Base-by-base conservation (phyloP, 2,329 filamentous ascomycete genomes). In the Hymenoscyphus fraxineus region DNA sequence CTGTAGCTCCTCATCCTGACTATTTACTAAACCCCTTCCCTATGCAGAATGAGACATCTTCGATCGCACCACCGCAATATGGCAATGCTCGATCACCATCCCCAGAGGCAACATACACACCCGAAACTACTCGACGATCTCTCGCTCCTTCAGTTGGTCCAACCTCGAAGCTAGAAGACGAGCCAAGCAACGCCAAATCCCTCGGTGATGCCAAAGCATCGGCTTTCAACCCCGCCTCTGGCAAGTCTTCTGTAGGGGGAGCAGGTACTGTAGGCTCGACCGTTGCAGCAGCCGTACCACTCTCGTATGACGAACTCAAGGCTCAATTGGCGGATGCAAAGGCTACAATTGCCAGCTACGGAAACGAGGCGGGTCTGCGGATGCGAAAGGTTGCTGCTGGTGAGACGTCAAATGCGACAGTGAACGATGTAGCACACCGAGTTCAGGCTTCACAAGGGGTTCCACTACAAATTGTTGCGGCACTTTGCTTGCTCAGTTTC, bases 401-500 rank as follows among this genome's bases (percentile, higher is more conserved):
- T 81, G 64, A 86, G 83, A 76, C 80, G 78, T 75, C 72, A 76
- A 61, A 76, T 74, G 57, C 80, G 76, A 68, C 81, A 78, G 77
- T 80, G 80, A 71, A 72, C 67, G 81, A 80, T 67, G 82, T 80
- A 75, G 83, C 79, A 70, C 85, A 77, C 76, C 88, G 78, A 70
- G 87, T 73, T 15, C 72, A 73, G 62, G 60, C 35, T 10, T 61
- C 63, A 22, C 71, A 93, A 71, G 10, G 95, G 27, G 94, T 99
- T 3, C 88, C 95, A 0, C 86, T 99, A 59, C 89, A 94, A 77
- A 85, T 94, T 67, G 91, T 91, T 56, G 94, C 95, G 27, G 81
- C 87, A 27, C 81, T 99, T 55, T 97, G 93, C 76, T 81, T 99
- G 73, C 73, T 96, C 68, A 93, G 92, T 81, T 99, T 99, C 81